Evolutionary conservation across 257 asterid genomes (phyloP).

Genomic region (Jacaranda copaia): DNA sequence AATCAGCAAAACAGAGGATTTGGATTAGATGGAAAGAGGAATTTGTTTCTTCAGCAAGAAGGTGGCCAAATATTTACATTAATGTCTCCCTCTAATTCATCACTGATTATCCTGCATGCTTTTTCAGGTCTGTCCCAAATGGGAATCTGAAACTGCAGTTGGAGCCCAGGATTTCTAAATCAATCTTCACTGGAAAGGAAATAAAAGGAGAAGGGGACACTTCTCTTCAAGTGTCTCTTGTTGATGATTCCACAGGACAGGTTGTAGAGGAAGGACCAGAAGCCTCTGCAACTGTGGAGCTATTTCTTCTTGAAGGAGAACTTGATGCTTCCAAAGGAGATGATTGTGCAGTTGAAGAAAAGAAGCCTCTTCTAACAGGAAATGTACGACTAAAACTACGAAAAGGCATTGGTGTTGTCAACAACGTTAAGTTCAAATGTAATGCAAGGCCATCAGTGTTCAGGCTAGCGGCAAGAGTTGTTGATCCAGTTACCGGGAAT

Average conservation of each 20-base stretch:
- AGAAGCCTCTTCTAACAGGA: constrained; percentile 52
- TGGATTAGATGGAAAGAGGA: not conserved
- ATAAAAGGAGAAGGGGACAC: constrained; percentile 48
- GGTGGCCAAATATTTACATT: not conserved
- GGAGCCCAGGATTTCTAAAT: constrained; percentile 32
- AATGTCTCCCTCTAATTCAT: not conserved
- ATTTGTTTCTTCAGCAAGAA: not conserved
- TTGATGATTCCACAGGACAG: constrained; percentile 45
- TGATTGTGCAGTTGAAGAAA: constrained; percentile 47
- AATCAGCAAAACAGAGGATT: constrained; percentile 26
- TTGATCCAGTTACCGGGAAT: constrained; percentile 13
- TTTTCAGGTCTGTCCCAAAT: constrained; percentile 34
- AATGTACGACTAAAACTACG: constrained; percentile 38
- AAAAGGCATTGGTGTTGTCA: constrained; percentile 45
- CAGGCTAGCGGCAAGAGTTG: constrained; percentile 52
- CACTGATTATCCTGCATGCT: not conserved
- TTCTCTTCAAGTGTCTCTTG: constrained; percentile 41
- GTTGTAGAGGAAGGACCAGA: constrained; percentile 45
- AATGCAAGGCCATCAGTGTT: constrained; percentile 32
- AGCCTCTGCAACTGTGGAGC: constrained; percentile 49
- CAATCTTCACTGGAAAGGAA: constrained; percentile 48
- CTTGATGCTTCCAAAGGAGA: constrained; percentile 32
- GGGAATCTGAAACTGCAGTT: constrained; percentile 49
- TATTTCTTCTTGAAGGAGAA: constrained; percentile 49
- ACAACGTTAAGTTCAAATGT: constrained; percentile 44